Base-by-base conservation (phyloP, 441 rosid species). In the Gossypium lobatum region DNA sequence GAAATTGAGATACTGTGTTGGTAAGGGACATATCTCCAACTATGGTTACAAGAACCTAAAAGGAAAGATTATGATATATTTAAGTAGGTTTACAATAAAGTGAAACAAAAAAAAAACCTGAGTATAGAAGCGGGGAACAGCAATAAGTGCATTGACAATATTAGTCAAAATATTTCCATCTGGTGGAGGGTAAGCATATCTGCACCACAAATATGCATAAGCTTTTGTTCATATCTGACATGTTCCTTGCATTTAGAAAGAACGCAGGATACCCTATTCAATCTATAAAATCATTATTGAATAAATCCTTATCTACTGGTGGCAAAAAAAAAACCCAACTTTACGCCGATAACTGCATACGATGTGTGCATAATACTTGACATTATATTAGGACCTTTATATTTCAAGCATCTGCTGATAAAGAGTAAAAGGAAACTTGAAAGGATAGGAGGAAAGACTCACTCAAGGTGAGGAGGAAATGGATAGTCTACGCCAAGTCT, bases 81-180 rank as follows among this genome's bases (percentile, higher is more conserved):
- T 48, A 74, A 60, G 20, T 34, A 71, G 74, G 54, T 77, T 71
- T 73, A 57, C 45, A 28, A 28, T 76, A 67, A 17, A 57, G 50
- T 9, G n/a, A 21, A 20, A 42, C 13, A 25, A 25, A 25, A 23
- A 9, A 45, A 71, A 46, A 77, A 95, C 99, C 98, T 93, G 99
- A 5, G 97, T 95, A 78, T 93, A 95, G 76, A 93, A 93, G 37
- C 85, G 91, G 57, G 99, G 98, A 80, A 95, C 99, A 61, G 98
- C 96, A 55, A 95, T 90, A 64, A 95, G 97, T 39, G 97, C 98
- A 89, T 93, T 95, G 20, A 90, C 91, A 77, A 95, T 93, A 81
- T 95, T 95, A 78, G 97, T 91, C 80, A 95, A 81, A 76, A 95
- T 95, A 78, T 95, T 95, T 80, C 96, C 97, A 90, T 95, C 99